Evolutionary conservation across 495 filamentous ascomycete species (phyloP), one percentile per base, ranked within the genome.

Genomic region (Viridothelium virens): DNA sequence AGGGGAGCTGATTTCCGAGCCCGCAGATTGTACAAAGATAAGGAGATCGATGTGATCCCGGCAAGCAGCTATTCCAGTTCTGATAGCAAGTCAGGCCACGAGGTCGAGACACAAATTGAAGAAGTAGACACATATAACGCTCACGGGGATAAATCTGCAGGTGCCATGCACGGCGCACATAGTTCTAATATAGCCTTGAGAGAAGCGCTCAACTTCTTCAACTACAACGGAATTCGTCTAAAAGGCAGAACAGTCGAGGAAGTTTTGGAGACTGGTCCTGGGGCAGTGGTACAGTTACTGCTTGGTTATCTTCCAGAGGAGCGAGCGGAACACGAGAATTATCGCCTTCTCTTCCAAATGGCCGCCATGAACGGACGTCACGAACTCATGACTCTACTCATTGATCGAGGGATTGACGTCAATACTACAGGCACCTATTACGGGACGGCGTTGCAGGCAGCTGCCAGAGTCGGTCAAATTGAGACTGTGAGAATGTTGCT

Each of bases 401-500:
- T 44, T 44, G 39, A 44, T 5, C 39, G 39, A 44, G 39, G 39
- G 12, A 44, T 44, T 12, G 12, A 44, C 12, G 12, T 44, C 12
- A 12, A 44, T 44, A 6, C 39, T 44, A 44, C 39, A 5, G 12
- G 39, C 39, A 12, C 5, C 12, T 44, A 44, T 12, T 44, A 44
- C 39, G 39, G 39, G 12, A 44, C 39, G 5, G 39, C 39, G 39
- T 12, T 44, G 39, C 39, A 44, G 12, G 39, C 39, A 12, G 39
- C 39, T 44, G 39, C 39, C 12, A 5, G 39, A 44, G 5, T 44
- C 12, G 39, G 39, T 5, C 34, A 59, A 33, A 2, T 11, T 12
- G 61, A 61, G 31, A 39, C 63, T 10, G 48, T 69, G 9, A n/a
- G 38, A 37, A 6, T 62, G 3, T 64, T 69, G 18, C 18, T 69